Percentiles rank a stretch among this genome's conserved stretches.
Evolutionary conservation across 768 basidiomycete species (phyloP).

Genomic region (Mycena rosella): DNA sequence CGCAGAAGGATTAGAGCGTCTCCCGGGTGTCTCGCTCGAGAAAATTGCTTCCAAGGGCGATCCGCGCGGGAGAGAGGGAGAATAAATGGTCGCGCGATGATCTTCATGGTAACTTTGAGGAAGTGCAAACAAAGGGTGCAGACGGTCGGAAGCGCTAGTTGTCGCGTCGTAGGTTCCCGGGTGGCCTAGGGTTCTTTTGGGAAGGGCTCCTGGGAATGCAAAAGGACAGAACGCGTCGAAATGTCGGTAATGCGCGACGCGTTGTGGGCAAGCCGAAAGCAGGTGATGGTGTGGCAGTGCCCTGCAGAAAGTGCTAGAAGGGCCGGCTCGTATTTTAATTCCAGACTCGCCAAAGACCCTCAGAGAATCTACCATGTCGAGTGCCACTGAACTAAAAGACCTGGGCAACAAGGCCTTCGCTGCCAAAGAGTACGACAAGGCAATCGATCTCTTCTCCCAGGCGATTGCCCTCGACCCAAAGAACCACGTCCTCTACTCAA

Average conservation of each 20-base stretch:
- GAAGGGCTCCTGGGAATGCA: not conserved
- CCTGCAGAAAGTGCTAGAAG: not conserved
- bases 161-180: slow-evolving; percentile 10
- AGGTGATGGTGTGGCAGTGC: not conserved
- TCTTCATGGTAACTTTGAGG: slow-evolving; percentile 6
- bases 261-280: not conserved
- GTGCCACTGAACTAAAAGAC: slow-evolving; percentile 81
- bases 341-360: not conserved
- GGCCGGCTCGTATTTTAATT: not conserved
- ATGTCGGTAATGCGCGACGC: not conserved
- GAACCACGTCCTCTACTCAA: slow-evolving; percentile 93
- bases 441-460: slow-evolving; percentile 85
- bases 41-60: slow-evolving; percentile 16
- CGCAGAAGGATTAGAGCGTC: not conserved
- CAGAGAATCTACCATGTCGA: slow-evolving; percentile 1
- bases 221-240: slow-evolving; percentile 17
- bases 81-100: not conserved
- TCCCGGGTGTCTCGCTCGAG: not conserved
- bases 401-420: slow-evolving; percentile 96
- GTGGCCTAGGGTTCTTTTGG: not conserved
- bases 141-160: not conserved
- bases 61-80: slow-evolving; percentile 20
- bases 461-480: slow-evolving; percentile 86
- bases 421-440: slow-evolving; percentile 91
- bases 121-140: slow-evolving; percentile 14